A percentile compares a stretch with the other conserved stretches of the same genome.
Conservation (phyloP, 208 protist species). For the Leishmania lainsoni region DNA sequence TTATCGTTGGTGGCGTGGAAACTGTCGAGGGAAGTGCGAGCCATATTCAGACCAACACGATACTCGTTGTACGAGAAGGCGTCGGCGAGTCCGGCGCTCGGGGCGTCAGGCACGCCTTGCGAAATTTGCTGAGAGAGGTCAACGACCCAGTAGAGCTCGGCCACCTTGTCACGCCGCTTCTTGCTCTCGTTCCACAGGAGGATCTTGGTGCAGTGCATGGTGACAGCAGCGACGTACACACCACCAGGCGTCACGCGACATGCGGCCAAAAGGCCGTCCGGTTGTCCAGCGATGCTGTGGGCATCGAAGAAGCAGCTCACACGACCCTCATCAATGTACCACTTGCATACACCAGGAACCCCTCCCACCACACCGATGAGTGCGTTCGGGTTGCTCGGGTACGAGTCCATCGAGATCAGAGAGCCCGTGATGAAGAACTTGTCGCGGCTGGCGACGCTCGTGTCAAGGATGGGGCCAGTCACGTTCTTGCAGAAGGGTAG, state of each 20-base stretch:
- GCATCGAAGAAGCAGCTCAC: slow-evolving; percentile 76
- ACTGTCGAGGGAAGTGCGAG: slow-evolving; percentile 52
- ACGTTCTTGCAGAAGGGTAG: slow-evolving; percentile 42
- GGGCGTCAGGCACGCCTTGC: slow-evolving; percentile 17
- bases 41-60: slow-evolving; percentile 74
- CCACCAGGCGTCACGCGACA: slow-evolving; percentile 76
- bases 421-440: slow-evolving; percentile 56
- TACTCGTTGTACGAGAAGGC: slow-evolving; percentile 73
- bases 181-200: slow-evolving; percentile 75
- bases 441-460: slow-evolving; percentile 11
- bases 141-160: slow-evolving; percentile 68
- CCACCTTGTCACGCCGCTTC: slow-evolving; percentile 72
- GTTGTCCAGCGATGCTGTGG: slow-evolving; percentile 17
- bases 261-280: slow-evolving; percentile 37
- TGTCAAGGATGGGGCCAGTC: slow-evolving; percentile 26
- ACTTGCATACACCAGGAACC: slow-evolving; percentile 77
- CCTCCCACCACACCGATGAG: slow-evolving; percentile 73
- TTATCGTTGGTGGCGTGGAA: slow-evolving; percentile 64
- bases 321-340: slow-evolving; percentile 76
- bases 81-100: slow-evolving; percentile 32
- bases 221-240: slow-evolving; percentile 68
- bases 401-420: slow-evolving; percentile 74
- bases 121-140: slow-evolving; percentile 51
- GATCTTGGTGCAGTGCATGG: slow-evolving; percentile 61
- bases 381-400: slow-evolving; percentile 75